phyloP scores from a whole-genome alignment of 176 grass and related monocot genomes.

The Lolium rigidum region DNA sequence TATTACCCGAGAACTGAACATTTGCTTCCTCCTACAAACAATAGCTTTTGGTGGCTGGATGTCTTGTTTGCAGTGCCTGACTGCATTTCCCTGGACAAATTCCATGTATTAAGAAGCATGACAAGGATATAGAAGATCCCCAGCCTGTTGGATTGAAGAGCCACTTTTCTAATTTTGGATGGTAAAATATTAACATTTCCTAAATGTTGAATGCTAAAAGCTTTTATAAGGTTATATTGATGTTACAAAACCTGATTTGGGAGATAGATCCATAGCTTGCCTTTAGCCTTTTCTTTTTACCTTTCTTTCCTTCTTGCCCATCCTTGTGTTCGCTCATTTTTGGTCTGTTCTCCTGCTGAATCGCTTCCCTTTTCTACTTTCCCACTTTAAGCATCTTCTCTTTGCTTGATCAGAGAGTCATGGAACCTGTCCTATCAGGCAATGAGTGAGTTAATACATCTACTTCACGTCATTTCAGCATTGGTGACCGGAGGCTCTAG shows the following conservation, averaged over 20 bases:
- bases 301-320: conserved; percentile 14
- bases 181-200: background rate
- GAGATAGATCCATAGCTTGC: conserved; percentile 4
- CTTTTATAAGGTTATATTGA: background rate
- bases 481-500: conserved; percentile 33
- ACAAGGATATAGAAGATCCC: background rate
- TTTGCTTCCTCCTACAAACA: background rate
- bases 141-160: background rate
- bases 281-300: conserved; percentile 32
- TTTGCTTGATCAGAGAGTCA: conserved; percentile 73
- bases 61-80: background rate
- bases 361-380: conserved; percentile 34
- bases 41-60: background rate
- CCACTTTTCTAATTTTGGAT: background rate
- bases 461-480: conserved; percentile 29
- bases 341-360: conserved; percentile 47
- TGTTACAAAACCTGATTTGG: conserved; percentile 20
- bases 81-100: too few species aligned
- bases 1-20: background rate
- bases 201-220: background rate
- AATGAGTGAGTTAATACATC: conserved; percentile 23
- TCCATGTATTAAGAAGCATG: background rate
- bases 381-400: conserved; percentile 70
- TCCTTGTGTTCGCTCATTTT: conserved; percentile 34
- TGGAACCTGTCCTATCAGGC: conserved; percentile 53